Percentiles rank a stretch among this genome's conserved stretches.
These are phyloP conservation scores for Amphibolis antarctica DNA, from an alignment of 106 monocot species.

Conservation along the genomic window DNA sequence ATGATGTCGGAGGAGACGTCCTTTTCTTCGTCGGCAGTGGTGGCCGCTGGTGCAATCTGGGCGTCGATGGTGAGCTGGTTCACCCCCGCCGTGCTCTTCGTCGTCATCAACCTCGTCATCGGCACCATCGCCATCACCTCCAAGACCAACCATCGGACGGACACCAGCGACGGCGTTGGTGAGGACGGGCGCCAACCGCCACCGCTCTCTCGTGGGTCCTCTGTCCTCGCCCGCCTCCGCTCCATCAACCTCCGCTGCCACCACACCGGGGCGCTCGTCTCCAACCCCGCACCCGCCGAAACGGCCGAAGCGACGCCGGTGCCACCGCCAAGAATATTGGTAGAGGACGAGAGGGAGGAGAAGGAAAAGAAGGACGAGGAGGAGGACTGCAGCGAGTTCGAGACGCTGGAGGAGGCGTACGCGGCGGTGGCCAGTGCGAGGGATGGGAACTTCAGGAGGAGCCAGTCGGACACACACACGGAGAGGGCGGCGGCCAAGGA, in stretches of 20 bases:
- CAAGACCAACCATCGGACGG: neutral
- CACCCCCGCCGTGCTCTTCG: slow-evolving; percentile 63
- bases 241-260: slow-evolving; percentile 33
- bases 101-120: slow-evolving; percentile 74
- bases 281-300: too few relatives aligned
- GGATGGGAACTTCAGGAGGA: neutral
- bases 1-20: too few relatives aligned
- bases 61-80: slow-evolving; percentile 29
- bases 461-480: neutral
- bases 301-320: too few relatives aligned
- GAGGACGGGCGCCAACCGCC: neutral
- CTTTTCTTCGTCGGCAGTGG: too few relatives aligned
- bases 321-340: too few relatives aligned
- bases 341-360: neutral
- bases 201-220: slow-evolving; percentile 16
- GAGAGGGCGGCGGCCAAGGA: slow-evolving; percentile 13
- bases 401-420: slow-evolving; percentile 1
- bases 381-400: slow-evolving; percentile 6
- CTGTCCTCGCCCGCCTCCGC: slow-evolving; percentile 40
- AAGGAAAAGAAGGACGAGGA: neutral
- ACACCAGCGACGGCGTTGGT: neutral
- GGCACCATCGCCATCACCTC: slow-evolving; percentile 74
- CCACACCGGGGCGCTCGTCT: too few relatives aligned
- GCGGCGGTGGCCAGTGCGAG: neutral
- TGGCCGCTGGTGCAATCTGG: neutral